Base-by-base conservation (phyloP, 768 basidiomycete species). In the Trametes punicea region DNA sequence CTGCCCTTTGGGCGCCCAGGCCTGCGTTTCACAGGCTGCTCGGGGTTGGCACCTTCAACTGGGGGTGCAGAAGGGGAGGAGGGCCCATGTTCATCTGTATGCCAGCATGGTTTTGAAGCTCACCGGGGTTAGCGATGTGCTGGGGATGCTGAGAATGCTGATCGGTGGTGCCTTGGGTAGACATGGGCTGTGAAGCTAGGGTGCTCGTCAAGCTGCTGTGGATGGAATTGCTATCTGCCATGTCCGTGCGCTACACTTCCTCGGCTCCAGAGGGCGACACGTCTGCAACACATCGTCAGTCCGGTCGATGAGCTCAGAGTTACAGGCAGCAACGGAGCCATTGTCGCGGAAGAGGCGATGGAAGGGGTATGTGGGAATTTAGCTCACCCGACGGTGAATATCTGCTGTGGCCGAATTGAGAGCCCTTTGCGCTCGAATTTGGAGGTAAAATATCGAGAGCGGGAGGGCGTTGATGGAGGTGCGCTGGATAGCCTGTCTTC, bases 1-100 rank as follows among this genome's bases (percentile, higher is more conserved):
- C 86, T 89, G 31, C 88, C 89, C 66, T 88, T 89, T 5, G 89
- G 89, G 29, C 89, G 76, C 2, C 88, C 89, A 10, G 88, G 87
- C 16, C 81, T 80, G 39, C 89, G 84, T 68, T 90, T 90, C 20
- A 71, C 70, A 1, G 79, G 75, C 9, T 70, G 46, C 21, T 66
- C 65, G n/a, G 64, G 42, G 23, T 57, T 56, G n/a, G 53, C 59
- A 25, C 51, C 55, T 16, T 56, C 55, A 36, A 53, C 46, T 21
- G 39, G 21, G 16, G 49, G 45, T 13, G 56, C 46, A 21, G 48
- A 55, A 6, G 46, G 56, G 18, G 56, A 23, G 57, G 55, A 42
- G 47, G 52, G 36, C 34, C 55, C 59, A 55, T 51, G 30, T 13
- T 41, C 51, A 60, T 46, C 26, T 41, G 39, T 46, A 50, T 51